Conservation (phyloP, 2,329 filamentous ascomycete genomes). For the Colletotrichum cereale region DNA sequence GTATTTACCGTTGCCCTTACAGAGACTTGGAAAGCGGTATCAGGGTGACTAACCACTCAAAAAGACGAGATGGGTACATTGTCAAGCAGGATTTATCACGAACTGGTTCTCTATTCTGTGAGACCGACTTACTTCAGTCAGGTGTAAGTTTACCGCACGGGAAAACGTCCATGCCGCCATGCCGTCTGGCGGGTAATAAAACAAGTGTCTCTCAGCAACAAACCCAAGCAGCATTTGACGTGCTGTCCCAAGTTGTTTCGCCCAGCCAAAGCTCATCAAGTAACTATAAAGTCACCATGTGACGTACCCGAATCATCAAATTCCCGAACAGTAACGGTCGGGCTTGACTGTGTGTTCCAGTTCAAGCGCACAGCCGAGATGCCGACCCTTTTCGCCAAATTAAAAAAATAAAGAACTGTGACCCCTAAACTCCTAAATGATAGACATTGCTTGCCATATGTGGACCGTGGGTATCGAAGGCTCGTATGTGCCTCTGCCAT, state of each 20-base stretch:
- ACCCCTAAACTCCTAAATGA: background rate
- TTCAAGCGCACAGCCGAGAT: background rate
- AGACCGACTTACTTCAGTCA: background rate
- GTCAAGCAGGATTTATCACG: too few relatives aligned
- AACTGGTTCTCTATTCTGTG: too few relatives aligned
- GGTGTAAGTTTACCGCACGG: background rate
- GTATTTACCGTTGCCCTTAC: background rate
- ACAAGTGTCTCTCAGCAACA: background rate
- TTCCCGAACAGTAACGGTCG: background rate
- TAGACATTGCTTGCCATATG: background rate
- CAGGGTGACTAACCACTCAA: background rate
- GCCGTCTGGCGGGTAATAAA: background rate
- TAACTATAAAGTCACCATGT: too few relatives aligned
- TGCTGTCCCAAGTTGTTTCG: background rate
- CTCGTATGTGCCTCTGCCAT: background rate
- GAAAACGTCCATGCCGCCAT: background rate
- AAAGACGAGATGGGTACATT: background rate
- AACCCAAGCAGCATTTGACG: background rate
- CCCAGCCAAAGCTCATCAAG: background rate
- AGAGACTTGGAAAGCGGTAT: background rate
- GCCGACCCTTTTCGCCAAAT: background rate
- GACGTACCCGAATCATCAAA: background rate
- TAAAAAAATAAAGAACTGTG: background rate
- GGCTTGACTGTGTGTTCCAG: background rate
- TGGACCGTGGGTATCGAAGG: slow-evolving; percentile 2